Percentiles rank a stretch among this genome's conserved stretches.
These are phyloP conservation scores for Acacia crassicarpa DNA, from an alignment of 306 rosid genomes.

Conservation along the genomic window DNA sequence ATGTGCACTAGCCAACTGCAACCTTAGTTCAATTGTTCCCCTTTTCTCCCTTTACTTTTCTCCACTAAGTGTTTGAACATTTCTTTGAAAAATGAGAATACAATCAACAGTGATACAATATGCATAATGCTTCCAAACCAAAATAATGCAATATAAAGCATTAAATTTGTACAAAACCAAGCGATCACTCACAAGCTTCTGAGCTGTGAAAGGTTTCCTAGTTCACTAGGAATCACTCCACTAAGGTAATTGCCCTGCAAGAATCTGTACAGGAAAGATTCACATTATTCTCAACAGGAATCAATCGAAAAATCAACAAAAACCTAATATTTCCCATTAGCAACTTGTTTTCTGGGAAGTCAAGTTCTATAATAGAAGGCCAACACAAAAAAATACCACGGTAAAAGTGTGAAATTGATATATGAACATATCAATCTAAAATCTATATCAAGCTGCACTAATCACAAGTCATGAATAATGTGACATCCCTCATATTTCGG, in stretches of 20 bases:
- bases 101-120: conserved; percentile 13
- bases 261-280: conserved; percentile 57
- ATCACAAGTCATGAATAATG: background rate
- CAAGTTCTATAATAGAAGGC: background rate
- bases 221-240: conserved; percentile 76
- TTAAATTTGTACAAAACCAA: conserved; percentile 19
- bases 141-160: conserved; percentile 24
- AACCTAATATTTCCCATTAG: conserved; percentile 16
- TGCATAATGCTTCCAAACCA: conserved; percentile 5
- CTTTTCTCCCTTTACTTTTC: conserved; percentile 8
- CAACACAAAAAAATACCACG: conserved; percentile 13
- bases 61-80: background rate
- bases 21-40: conserved; percentile 11
- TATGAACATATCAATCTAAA: background rate
- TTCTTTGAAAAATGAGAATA: conserved; percentile 21
- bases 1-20: background rate
- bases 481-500: background rate
- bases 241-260: conserved; percentile 98
- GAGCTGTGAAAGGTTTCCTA: conserved; percentile 81
- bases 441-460: background rate
- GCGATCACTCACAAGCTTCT: conserved; percentile 64
- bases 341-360: conserved; percentile 8
- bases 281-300: conserved; percentile 28
- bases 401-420: background rate
- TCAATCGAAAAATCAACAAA: conserved; percentile 24